phyloP scores from a whole-genome alignment of 768 basidiomycete species.

The Albatrellus ellisii region DNA sequence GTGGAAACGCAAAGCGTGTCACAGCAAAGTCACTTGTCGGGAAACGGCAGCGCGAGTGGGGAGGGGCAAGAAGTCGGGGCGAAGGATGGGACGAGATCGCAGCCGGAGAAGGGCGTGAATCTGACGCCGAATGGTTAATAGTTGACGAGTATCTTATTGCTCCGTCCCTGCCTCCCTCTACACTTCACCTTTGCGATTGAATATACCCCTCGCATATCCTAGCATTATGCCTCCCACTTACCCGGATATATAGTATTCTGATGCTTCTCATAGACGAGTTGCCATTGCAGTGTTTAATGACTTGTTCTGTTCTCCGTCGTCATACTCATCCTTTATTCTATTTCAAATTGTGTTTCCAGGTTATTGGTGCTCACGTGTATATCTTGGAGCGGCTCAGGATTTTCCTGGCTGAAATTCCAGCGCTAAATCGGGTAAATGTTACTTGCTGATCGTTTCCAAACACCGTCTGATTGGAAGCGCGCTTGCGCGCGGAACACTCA shows the following conservation, averaged over 20 bases:
- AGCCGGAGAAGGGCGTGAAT: slow-evolving; percentile 53
- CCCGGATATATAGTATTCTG: background rate
- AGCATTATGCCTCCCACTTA: background rate
- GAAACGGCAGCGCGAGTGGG: slow-evolving; percentile 55
- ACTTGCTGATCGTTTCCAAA: too few relatives aligned
- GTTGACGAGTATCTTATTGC: slow-evolving; percentile 23
- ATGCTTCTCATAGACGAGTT: background rate
- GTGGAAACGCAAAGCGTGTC: slow-evolving; percentile 20
- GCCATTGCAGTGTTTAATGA: background rate
- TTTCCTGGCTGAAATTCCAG: too few relatives aligned
- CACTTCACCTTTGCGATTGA: too few relatives aligned
- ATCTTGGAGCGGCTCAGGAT: background rate
- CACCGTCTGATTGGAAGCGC: too few relatives aligned
- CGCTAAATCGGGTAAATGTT: too few relatives aligned
- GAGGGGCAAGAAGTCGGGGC: slow-evolving; percentile 30
- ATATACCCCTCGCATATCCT: background rate
- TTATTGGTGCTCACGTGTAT: background rate
- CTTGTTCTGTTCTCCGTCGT: background rate
- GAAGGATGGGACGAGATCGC: slow-evolving; percentile 70
- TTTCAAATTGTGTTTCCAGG: slow-evolving; percentile 8
- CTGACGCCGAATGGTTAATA: slow-evolving; percentile 89
- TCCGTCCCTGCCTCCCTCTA: too few relatives aligned
- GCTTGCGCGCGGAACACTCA: too few relatives aligned
- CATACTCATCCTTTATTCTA: background rate
- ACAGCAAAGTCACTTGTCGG: slow-evolving; percentile 28